phyloP scores from a whole-genome alignment of 495 filamentous ascomycete genomes.

The Annulohypoxylon maeteangense region DNA sequence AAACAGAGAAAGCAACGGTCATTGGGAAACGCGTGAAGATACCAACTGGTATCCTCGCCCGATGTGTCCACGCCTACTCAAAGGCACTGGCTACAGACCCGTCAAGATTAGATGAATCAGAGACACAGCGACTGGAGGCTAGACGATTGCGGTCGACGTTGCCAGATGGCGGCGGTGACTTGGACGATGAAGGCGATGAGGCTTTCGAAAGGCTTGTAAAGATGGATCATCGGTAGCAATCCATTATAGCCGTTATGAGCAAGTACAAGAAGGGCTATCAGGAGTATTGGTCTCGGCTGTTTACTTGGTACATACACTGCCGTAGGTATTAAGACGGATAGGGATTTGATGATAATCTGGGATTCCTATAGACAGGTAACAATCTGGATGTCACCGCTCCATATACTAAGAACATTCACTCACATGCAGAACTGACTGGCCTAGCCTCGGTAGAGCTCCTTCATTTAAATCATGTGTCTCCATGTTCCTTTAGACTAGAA shows the following conservation, averaged over 20 bases:
- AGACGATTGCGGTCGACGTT: conserved; percentile 7
- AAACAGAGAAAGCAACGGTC: conserved; percentile 10
- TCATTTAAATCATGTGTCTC: too few species aligned
- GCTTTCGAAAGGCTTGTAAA: conserved; percentile 25
- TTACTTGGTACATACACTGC: too few species aligned
- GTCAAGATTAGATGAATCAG: conserved; percentile 7
- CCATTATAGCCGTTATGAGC: too few species aligned
- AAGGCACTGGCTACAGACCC: conserved; percentile 25
- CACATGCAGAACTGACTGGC: too few species aligned
- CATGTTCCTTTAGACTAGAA: too few species aligned
- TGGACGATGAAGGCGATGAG: conserved; percentile 24
- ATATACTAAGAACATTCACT: too few species aligned
- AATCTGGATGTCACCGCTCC: too few species aligned
- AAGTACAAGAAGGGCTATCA: background rate
- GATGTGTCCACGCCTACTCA: conserved; percentile 22
- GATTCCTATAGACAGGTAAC: too few species aligned
- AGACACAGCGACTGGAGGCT: conserved; percentile 17
- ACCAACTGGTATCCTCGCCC: conserved; percentile 12
- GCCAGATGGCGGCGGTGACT: conserved; percentile 17
- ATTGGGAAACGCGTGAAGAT: conserved; percentile 24
- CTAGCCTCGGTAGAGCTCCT: too few species aligned
- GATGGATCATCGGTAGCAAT: conserved; percentile 18
- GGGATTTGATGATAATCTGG: too few species aligned
- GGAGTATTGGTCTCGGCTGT: too few species aligned
- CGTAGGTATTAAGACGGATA: too few species aligned